Conservation (phyloP, 192 early-diverging fungal genomes). For the Rhizoclosmatium sp. region DNA sequence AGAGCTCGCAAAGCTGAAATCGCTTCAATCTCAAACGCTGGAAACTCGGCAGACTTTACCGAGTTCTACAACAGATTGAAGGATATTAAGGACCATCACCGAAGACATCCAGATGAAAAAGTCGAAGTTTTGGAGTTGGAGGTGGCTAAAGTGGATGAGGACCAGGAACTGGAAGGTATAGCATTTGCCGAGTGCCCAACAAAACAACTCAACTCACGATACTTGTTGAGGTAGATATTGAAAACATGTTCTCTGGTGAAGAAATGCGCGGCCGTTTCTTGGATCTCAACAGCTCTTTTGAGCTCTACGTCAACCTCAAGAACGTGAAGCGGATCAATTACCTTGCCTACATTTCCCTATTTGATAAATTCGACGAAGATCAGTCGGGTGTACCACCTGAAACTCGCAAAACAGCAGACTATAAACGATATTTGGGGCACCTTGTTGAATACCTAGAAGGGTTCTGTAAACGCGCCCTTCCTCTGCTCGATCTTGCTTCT, state of each 20-base stretch:
- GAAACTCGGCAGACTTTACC: slow-evolving; percentile 64
- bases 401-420: slow-evolving; percentile 65
- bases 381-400: slow-evolving; percentile 52
- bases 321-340: slow-evolving; percentile 62
- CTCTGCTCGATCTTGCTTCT: slow-evolving; percentile 72
- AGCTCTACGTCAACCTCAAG: slow-evolving; percentile 86
- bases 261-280: slow-evolving; percentile 84
- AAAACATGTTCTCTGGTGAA: slow-evolving; percentile 93
- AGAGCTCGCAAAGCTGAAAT: slow-evolving; percentile 75
- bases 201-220: neutral
- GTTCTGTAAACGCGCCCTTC: slow-evolving; percentile 77
- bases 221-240: slow-evolving; percentile 63
- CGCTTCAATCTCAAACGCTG: slow-evolving; percentile 68
- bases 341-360: slow-evolving; percentile 71
- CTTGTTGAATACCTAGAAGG: slow-evolving; percentile 75
- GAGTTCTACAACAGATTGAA: slow-evolving; percentile 89
- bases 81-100: slow-evolving; percentile 81
- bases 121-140: slow-evolving; percentile 81
- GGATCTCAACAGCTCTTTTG: slow-evolving; percentile 83
- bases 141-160: slow-evolving; percentile 33
- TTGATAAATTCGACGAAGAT: slow-evolving; percentile 63
- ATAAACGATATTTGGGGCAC: slow-evolving; percentile 71
- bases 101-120: slow-evolving; percentile 75
- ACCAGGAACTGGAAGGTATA: slow-evolving; percentile 34
- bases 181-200: neutral